Evolutionary conservation across 495 filamentous ascomycete genomes (phyloP).

Genomic region (Lepidopterella palustris): DNA sequence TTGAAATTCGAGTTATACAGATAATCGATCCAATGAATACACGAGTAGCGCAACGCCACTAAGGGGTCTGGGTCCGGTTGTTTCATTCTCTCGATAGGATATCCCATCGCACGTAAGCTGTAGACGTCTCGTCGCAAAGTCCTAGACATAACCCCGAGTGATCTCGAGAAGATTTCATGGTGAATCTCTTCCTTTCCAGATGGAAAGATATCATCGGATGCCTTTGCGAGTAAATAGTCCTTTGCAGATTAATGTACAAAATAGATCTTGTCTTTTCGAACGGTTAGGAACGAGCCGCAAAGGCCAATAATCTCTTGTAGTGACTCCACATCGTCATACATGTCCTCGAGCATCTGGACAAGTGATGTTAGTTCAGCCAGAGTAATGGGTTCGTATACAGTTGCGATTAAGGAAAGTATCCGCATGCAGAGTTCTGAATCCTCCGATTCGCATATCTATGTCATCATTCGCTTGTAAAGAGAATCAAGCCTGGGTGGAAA

Average conservation of each 20-base stretch:
- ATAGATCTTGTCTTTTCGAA: conserved; percentile 1
- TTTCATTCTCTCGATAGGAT: conserved; percentile 5
- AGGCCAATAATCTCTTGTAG: conserved; percentile 1
- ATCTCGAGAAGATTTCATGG: conserved; percentile 27
- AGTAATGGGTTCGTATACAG: conserved; percentile 31
- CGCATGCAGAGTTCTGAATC: not conserved
- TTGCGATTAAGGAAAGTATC: conserved; percentile 26
- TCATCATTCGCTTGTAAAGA: too few species aligned
- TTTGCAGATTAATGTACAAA: conserved; percentile 9
- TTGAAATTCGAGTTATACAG: conserved; percentile 7
- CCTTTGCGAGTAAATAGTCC: conserved; percentile 13
- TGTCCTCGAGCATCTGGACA: conserved; percentile 12
- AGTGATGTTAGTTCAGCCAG: conserved; percentile 27
- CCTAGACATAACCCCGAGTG: conserved; percentile 30
- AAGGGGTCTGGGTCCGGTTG: conserved; percentile 9
- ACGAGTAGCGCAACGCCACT: conserved; percentile 13
- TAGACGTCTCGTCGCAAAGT: conserved; percentile 32
- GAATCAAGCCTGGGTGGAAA: too few species aligned
- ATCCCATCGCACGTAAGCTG: conserved; percentile 12
- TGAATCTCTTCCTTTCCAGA: conserved; percentile 14
- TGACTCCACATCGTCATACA: not conserved
- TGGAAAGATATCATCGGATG: conserved; percentile 13
- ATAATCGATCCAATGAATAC: conserved; percentile 17
- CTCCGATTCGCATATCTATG: not conserved
- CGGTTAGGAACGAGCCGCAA: conserved; percentile 1